phyloP scores from a whole-genome alignment of 495 filamentous ascomycete genomes.

The Aspergillus diversus region DNA sequence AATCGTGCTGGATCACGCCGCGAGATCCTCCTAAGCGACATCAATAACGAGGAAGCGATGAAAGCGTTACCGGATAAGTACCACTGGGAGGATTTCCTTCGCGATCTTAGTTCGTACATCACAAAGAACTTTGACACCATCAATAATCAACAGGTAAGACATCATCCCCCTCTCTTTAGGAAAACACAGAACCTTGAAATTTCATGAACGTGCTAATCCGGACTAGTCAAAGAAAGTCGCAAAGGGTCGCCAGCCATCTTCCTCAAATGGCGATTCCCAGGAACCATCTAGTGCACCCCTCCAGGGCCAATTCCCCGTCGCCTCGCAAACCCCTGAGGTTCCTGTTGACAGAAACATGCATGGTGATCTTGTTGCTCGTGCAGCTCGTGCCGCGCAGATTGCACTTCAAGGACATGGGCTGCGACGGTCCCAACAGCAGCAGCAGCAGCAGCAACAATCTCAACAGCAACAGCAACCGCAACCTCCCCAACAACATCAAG shows the following conservation, averaged over 20 bases:
- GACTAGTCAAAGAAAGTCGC: conserved; percentile 44
- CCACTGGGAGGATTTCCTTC: conserved; percentile 77
- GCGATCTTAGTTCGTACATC: conserved; percentile 72
- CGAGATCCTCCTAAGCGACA: conserved; percentile 66
- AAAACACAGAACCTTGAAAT: background rate
- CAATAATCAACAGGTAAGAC: conserved; percentile 54
- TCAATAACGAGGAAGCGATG: conserved; percentile 62
- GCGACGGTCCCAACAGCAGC: conserved; percentile 49
- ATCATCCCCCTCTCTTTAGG: background rate
- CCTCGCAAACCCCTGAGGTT: conserved; percentile 43
- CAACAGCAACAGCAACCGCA: conserved; percentile 22
- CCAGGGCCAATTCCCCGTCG: conserved; percentile 50
- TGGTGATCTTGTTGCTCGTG: conserved; percentile 56
- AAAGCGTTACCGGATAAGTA: conserved; percentile 72
- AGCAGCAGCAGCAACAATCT: conserved; percentile 37
- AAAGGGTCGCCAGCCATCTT: conserved; percentile 50
- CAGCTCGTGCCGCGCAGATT: conserved; percentile 57
- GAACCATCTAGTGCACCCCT: conserved; percentile 45
- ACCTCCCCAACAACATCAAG: conserved; percentile 27
- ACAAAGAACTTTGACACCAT: conserved; percentile 73
- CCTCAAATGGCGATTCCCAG: conserved; percentile 44
- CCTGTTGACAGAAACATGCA: conserved; percentile 51
- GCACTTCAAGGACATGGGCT: conserved; percentile 54
- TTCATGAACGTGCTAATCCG: conserved; percentile 25
- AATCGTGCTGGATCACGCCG: conserved; percentile 64